Evolutionary conservation across 257 asterid genomes (phyloP), one percentile per base, ranked within the genome.

Genomic region (Echites panduratus): DNA sequence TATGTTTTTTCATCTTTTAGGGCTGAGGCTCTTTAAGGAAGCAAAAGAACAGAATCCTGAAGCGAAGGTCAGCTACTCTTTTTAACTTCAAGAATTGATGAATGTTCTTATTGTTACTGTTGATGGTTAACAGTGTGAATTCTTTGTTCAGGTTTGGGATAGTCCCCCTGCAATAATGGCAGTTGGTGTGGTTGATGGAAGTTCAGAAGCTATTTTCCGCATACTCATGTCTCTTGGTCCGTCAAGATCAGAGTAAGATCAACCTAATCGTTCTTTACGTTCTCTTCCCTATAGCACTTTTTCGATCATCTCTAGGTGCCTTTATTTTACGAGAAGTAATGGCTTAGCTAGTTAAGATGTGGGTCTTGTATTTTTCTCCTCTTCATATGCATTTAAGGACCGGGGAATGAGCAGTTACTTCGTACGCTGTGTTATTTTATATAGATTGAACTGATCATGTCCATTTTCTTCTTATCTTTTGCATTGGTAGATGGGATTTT

Each of bases 211-310:
- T 71, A 85, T 89, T 79, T 94, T 91, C 72, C 97, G 88, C 79
- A 87, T 92, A 19, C 93, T 94, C 56, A 88, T 94, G 96, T 94
- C 99, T 71, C 93, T 94, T 83, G 97, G 98, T 82, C 87, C 95
- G 80, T 94, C 96, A 70, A 91, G 98, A 90, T 86, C 98, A 58
- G 98, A 94, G 99, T 91, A 87, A 82, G 96, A 66, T 27, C 41
- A 19, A 24, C 47, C 12, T 40, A 58, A 22, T 49, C 20, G 62
- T 35, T 32, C 58, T 50, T 32, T n/a, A 52, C 52, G 12, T 63
- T 29, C 20, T 45, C 11, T n/a, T 29, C 38, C 9, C 40, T 40
- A 8, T 16, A 16, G 19, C 43, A 57, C 19, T 58, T 44, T 58
- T 65, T 52, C 63, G 43, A 29, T 32, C 62, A 7, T 53, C 16